Base-by-base conservation (phyloP, 371 early-diverging fungal species). In the Amoeboaphelidium protococcarum region DNA sequence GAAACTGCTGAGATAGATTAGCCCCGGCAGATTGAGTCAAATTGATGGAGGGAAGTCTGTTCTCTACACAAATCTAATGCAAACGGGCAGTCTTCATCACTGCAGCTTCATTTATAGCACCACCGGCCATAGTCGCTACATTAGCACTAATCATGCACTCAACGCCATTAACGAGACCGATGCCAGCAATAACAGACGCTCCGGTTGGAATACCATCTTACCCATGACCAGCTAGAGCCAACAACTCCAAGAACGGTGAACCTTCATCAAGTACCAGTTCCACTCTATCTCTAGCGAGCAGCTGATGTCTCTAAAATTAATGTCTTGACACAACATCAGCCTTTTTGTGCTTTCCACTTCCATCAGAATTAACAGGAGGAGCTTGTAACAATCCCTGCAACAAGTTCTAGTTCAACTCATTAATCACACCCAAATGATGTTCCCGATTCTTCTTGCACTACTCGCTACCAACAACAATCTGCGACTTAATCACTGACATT, bases 141-240 rank as follows among this genome's bases (percentile, higher is more conserved):
- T 64, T 68, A 16, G 76, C 75, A 3, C 68, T 60, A 40, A 78
- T 64, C 51, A 76, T 46, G 54, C 74, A 73, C 44, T 74, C 66
- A 1, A 75, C 64, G 42, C 77, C 77, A 43, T 75, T 76, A 52
- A 31, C 19, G 22, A 3, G 24, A 20, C 79, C 79, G 37, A 78
- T 74, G 49, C 75, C 79, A 13, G 63, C 62, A 12, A 78, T 73
- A 25, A 71, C 56, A 1, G 79, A 77, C 1, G 74, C 79, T 40
- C 78, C 77, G 2, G 70, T 44, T 2, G 77, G 74, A 72, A 73
- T 72, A 41, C 69, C 75, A 16, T 77, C 74, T 55, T 76, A 76
- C 12, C 55, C 73, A 45, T 64, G 72, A 13, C 79, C 79, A 25
- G 76, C 76, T 19, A 78, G 57, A 3, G 74, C 66, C 42, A 73